These are phyloP conservation scores for Lepiota subincarnata DNA, from an alignment of 768 basidiomycete genomes.

Conservation along the genomic window DNA sequence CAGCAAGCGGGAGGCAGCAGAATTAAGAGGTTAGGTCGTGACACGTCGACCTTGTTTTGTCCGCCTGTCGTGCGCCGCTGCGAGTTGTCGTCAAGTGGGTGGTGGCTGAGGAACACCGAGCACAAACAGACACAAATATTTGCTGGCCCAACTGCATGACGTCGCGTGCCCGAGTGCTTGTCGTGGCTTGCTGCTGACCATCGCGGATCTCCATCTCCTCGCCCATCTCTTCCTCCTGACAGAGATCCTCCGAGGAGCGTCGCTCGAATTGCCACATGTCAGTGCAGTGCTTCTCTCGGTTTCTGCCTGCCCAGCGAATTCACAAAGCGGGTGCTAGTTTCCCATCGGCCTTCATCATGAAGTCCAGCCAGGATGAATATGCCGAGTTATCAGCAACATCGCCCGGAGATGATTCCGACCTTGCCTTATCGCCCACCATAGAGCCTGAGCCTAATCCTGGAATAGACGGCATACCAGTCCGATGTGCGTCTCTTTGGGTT, in stretches of 20 bases:
- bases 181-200: background rate
- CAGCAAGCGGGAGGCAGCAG: background rate
- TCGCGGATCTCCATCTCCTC: background rate
- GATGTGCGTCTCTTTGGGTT: slow-evolving; percentile 54
- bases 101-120: too few species aligned
- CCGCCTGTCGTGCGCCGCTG: too few species aligned
- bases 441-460: slow-evolving; percentile 72
- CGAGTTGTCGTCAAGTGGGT: too few species aligned
- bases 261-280: too few species aligned
- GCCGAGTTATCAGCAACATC: slow-evolving; percentile 40
- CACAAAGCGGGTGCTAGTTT: background rate
- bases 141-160: slow-evolving; percentile 7
- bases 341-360: slow-evolving; percentile 1
- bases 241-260: background rate
- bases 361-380: slow-evolving; percentile 8
- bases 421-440: slow-evolving; percentile 38
- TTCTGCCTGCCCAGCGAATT: background rate
- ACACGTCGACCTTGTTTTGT: too few species aligned
- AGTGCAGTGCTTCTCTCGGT: background rate
- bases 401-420: slow-evolving; percentile 64
- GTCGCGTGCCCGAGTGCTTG: background rate
- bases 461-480: slow-evolving; percentile 68
- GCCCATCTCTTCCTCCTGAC: background rate
- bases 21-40: too few species aligned
- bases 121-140: slow-evolving; percentile 4